Conservation (phyloP, 73 alveolate genomes). For the Chromera velia region DNA sequence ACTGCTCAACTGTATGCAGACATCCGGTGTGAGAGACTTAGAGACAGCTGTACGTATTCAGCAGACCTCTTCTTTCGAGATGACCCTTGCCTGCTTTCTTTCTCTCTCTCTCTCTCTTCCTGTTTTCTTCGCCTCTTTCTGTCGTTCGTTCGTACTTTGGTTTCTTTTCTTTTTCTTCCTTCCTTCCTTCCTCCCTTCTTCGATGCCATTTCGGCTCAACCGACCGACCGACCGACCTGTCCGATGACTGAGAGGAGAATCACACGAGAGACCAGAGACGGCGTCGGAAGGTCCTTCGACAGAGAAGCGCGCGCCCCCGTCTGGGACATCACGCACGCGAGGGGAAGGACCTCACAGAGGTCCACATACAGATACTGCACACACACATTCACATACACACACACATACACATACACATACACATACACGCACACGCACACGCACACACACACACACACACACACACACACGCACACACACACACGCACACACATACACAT, state of each 20-base stretch:
- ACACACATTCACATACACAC: not conserved
- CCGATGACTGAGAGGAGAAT: slow-evolving; percentile 75
- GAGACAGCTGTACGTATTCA: no score
- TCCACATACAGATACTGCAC: slow-evolving; percentile 61
- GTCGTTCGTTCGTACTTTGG: no score
- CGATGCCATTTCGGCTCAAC: no score
- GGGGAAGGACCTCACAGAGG: slow-evolving; percentile 74
- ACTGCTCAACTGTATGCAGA: no score
- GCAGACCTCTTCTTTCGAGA: no score
- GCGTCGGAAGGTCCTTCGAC: slow-evolving; percentile 71
- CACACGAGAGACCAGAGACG: slow-evolving; percentile 72
- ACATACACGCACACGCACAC: no score
- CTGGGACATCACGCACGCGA: slow-evolving; percentile 74
- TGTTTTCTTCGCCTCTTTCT: not conserved
- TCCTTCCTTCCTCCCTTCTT: no score
- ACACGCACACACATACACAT: no score
- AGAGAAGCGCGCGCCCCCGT: slow-evolving; percentile 78
- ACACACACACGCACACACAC: no score
- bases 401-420: not conserved
- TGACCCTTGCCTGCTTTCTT: not conserved
- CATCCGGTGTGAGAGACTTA: no score
- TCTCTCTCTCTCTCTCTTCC: not conserved
- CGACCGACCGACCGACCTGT: slow-evolving; percentile 15
- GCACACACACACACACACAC: no score
- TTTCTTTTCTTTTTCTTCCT: no score